These are phyloP conservation scores for Tilletiaria anomala DNA, from an alignment of 1,284 basidiomycete genomes.

Conservation along the genomic window DNA sequence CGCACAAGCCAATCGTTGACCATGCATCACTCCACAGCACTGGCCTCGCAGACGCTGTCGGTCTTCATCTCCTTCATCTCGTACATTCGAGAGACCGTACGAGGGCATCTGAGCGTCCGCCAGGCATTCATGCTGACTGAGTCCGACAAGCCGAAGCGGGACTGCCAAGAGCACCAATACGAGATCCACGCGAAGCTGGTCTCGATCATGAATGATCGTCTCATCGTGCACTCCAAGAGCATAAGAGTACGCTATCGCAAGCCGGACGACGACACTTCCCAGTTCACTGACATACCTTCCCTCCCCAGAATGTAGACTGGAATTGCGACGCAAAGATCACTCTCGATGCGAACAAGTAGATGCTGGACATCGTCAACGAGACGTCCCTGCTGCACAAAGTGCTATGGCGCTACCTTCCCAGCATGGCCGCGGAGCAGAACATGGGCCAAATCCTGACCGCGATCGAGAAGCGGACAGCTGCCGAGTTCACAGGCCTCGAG, in stretches of 20 bases:
- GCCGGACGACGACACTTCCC: too few species aligned
- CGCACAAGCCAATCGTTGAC: constrained; percentile 7
- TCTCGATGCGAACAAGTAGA: constrained; percentile 54
- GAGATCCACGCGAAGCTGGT: constrained; percentile 96
- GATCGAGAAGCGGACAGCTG: too few species aligned
- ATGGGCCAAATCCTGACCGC: too few species aligned
- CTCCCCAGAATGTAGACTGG: background rate
- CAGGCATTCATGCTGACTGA: constrained; percentile 93
- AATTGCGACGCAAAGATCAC: background rate
- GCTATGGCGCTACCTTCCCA: constrained; percentile 70
- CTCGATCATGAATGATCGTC: constrained; percentile 92
- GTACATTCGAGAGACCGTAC: constrained; percentile 86
- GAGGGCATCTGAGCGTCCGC: constrained; percentile 72
- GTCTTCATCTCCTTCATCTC: constrained; percentile 91
- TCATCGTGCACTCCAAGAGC: constrained; percentile 61
- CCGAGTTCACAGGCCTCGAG: too few species aligned
- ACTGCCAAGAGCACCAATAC: constrained; percentile 97
- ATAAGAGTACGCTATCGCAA: background rate
- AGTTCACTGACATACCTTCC: background rate
- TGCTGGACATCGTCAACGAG: constrained; percentile 83
- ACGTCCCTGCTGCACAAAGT: constrained; percentile 93
- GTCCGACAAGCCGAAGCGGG: constrained; percentile 91
- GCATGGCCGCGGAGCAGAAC: too few species aligned
- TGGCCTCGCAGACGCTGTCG: constrained; percentile 87
- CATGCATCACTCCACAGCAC: constrained; percentile 46